A percentile compares a stretch with the other conserved stretches of the same genome.
phyloP scores from a whole-genome alignment of 371 early-diverging fungal genomes.

The Blakeslea trispora region DNA sequence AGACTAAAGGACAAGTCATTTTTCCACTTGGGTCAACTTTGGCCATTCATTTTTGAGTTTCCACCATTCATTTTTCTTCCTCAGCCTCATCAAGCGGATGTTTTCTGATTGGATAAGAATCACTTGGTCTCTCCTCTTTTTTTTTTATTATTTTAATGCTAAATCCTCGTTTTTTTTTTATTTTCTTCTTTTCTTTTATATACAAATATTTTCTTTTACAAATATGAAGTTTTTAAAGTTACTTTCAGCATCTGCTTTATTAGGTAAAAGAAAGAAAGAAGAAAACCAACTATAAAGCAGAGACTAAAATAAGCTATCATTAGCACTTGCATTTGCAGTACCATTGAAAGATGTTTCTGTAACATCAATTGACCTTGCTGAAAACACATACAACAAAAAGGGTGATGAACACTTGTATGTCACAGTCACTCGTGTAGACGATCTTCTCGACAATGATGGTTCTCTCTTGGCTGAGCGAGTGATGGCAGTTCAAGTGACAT shows the following conservation, averaged over 20 bases:
- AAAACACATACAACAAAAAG: conserved; percentile 28
- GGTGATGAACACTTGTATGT: conserved; percentile 54
- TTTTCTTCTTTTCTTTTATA: conserved; percentile 5
- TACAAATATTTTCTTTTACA: conserved; percentile 1
- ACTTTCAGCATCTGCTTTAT: conserved; percentile 16
- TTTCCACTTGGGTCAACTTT: too few species aligned
- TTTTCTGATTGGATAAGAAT: conserved; percentile 8
- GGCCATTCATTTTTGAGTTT: too few species aligned
- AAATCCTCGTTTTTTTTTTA: conserved; percentile 1
- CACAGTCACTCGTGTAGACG: conserved; percentile 71
- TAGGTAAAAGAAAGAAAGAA: conserved; percentile 2
- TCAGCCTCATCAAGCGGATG: neutral
- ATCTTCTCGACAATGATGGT: conserved; percentile 68
- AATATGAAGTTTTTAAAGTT: conserved; percentile 26
- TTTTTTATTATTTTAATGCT: too few species aligned
- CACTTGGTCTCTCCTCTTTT: neutral
- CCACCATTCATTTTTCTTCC: too few species aligned
- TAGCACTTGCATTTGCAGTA: conserved; percentile 36
- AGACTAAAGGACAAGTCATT: too few species aligned
- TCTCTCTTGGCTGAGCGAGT: conserved; percentile 66
- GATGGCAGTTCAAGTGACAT: conserved; percentile 66
- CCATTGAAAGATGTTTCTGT: conserved; percentile 51
- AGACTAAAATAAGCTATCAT: too few species aligned
- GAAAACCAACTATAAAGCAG: too few species aligned
- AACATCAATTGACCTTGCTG: conserved; percentile 47